A percentile compares a stretch with the other conserved stretches of the same genome.
phyloP scores from a whole-genome alignment of 75 land plant species.

The Cunninghamia lanceolata region DNA sequence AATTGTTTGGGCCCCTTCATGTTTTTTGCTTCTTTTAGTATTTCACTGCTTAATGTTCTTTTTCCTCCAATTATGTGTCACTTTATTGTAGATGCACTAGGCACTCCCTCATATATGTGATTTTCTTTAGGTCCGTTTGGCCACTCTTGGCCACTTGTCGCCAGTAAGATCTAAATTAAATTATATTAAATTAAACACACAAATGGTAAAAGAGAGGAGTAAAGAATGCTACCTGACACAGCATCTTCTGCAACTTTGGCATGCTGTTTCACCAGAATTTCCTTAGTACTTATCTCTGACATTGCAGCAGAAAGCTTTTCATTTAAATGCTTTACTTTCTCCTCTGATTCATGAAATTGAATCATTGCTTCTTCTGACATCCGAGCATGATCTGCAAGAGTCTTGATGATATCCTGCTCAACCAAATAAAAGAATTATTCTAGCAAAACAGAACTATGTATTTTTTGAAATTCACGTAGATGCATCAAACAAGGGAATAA shows the following conservation, averaged over 20 bases:
- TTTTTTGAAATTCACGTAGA: not conserved
- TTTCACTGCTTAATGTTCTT: not conserved
- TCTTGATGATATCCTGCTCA: slow-evolving; percentile 19
- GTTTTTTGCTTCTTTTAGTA: not conserved
- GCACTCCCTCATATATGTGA: not conserved
- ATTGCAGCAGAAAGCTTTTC: slow-evolving; percentile 47
- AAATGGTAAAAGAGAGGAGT: not conserved
- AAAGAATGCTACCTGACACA: slow-evolving; percentile 40
- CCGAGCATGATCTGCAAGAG: slow-evolving; percentile 21
- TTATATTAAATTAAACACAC: too few relatives aligned
- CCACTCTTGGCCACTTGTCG: not conserved
- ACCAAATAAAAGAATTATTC: not conserved
- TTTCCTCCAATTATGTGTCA: not conserved
- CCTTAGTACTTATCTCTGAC: slow-evolving; percentile 45
- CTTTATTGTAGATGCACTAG: not conserved
- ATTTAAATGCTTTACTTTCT: slow-evolving; percentile 36
- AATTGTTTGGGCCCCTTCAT: not conserved
- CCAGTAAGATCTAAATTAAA: not conserved
- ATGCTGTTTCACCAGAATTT: slow-evolving; percentile 58
- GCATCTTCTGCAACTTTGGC: slow-evolving; percentile 76
- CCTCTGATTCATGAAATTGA: slow-evolving; percentile 30
- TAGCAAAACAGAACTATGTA: not conserved
- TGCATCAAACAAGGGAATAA: not conserved
- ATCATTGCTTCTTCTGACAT: slow-evolving; percentile 19
- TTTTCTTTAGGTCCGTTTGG: not conserved